These are phyloP conservation scores for Diplodia seriata DNA, from an alignment of 2,329 filamentous ascomycete genomes.

Conservation along the genomic window DNA sequence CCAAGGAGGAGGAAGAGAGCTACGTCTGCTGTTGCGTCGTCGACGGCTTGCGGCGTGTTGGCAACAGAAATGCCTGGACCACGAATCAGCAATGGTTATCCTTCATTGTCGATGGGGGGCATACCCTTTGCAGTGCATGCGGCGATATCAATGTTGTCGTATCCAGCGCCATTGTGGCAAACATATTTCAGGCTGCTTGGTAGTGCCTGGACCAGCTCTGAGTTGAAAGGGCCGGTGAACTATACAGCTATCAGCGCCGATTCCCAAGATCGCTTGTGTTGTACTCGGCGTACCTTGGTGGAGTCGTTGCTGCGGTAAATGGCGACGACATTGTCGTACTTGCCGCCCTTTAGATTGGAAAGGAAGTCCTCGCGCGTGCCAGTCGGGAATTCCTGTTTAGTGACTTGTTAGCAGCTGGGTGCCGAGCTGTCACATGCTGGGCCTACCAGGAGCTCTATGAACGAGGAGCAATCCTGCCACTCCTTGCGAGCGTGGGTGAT, in stretches of 20 bases:
- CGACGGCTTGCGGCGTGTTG: conserved; percentile 57
- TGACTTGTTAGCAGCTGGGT: neutral
- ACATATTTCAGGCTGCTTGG: conserved; percentile 54
- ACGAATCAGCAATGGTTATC: conserved; percentile 22
- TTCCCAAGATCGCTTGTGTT: too few species aligned
- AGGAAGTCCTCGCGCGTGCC: conserved; percentile 64
- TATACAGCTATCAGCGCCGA: conserved; percentile 1
- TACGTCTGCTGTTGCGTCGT: conserved; percentile 59
- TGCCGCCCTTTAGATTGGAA: conserved; percentile 60
- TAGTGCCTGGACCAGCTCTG: conserved; percentile 52
- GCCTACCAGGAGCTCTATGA: conserved; percentile 43
- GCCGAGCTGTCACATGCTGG: neutral
- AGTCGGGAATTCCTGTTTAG: conserved; percentile 57
- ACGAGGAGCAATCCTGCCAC: conserved; percentile 51
- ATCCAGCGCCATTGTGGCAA: conserved; percentile 60
- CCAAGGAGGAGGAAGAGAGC: conserved; percentile 61
- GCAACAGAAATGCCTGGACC: conserved; percentile 52
- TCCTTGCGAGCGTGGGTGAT: conserved; percentile 55
- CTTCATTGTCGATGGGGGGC: neutral
- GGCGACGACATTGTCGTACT: conserved; percentile 62
- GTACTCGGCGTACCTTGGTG: conserved; percentile 48
- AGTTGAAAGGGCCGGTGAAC: conserved; percentile 56
- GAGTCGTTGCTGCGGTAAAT: conserved; percentile 67
- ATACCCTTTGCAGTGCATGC: conserved; percentile 55
- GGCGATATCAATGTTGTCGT: conserved; percentile 65